A percentile compares a stretch with the other conserved stretches of the same genome.
Evolutionary conservation across 192 early-diverging fungal genomes (phyloP).

Genomic region (Gonapodya prolifera): DNA sequence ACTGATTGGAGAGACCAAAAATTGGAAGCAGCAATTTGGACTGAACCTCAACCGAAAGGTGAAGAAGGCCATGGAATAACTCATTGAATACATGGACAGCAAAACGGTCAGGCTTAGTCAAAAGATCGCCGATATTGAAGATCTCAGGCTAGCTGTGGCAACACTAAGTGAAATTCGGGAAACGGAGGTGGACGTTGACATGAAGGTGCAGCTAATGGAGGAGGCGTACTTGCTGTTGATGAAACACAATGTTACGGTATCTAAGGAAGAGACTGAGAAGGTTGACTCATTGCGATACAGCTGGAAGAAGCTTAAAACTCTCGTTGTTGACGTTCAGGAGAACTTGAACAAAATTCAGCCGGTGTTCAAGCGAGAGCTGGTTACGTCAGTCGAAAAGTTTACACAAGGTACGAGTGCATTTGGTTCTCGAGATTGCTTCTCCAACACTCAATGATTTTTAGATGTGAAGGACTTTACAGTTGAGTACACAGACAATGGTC

Average conservation of each 20-base stretch:
- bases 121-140: constrained; percentile 51
- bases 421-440: no score
- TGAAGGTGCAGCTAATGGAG: constrained; percentile 51
- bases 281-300: constrained; percentile 53
- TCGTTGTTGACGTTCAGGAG: constrained; percentile 48
- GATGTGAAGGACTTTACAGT: constrained; percentile 47
- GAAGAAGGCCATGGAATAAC: constrained; percentile 48
- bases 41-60: constrained; percentile 48
- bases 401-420: no score
- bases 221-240: constrained; percentile 45
- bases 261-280: constrained; percentile 54
- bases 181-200: constrained; percentile 50
- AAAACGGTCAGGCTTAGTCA: constrained; percentile 38
- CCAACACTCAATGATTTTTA: no score
- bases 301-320: constrained; percentile 49
- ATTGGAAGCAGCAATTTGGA: constrained; percentile 56
- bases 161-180: constrained; percentile 46
- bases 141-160: constrained; percentile 41
- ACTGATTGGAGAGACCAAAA: constrained; percentile 46
- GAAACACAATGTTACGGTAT: constrained; percentile 43
- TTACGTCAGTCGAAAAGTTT: constrained; percentile 40
- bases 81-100: constrained; percentile 54
- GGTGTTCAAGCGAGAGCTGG: constrained; percentile 42
- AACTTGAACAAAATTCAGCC: constrained; percentile 50
- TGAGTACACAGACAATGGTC: constrained; percentile 49